phyloP scores from a whole-genome alignment of 257 asterid genomes.

The Nicotiana attenuata region DNA sequence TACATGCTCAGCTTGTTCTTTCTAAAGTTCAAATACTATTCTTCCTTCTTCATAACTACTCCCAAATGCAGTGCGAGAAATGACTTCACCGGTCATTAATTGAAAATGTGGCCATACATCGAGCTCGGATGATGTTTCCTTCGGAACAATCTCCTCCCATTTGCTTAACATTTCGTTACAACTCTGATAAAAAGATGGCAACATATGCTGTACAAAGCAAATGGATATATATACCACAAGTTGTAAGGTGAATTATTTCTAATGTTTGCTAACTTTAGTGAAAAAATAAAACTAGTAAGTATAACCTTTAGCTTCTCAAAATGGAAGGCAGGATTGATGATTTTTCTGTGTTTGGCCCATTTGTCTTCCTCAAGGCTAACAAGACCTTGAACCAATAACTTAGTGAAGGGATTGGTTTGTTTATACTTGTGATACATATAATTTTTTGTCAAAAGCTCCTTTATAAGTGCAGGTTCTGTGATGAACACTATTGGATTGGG shows the following conservation, averaged over 20 bases:
- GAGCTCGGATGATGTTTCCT: conserved; percentile 20
- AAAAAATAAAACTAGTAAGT: too few relatives aligned
- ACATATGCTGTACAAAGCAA: conserved; percentile 27
- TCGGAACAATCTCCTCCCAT: conserved; percentile 28
- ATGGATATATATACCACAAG: too few relatives aligned
- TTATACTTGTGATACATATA: conserved; percentile 22
- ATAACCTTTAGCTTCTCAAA: too few relatives aligned
- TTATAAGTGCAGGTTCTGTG: conserved; percentile 37
- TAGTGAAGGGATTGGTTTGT: conserved; percentile 28
- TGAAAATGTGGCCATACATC: conserved; percentile 44
- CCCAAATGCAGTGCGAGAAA: conserved; percentile 50
- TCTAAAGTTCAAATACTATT: conserved; percentile 37
- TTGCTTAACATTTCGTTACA: conserved; percentile 30
- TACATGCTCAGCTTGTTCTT: conserved; percentile 32
- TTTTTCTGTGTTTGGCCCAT: conserved; percentile 59
- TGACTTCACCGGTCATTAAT: conserved; percentile 25
- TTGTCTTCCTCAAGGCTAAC: conserved; percentile 27
- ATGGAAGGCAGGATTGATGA: conserved; percentile 15
- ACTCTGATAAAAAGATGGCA: conserved; percentile 35
- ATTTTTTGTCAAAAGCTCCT: conserved; percentile 33
- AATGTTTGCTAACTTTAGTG: too few relatives aligned
- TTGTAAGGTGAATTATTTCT: too few relatives aligned
- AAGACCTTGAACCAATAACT: conserved; percentile 32
- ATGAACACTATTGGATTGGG: conserved; percentile 37
- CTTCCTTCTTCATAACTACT: conserved; percentile 47